phyloP scores from a whole-genome alignment of 2,329 filamentous ascomycete genomes.

The Fusarium abutilonis region DNA sequence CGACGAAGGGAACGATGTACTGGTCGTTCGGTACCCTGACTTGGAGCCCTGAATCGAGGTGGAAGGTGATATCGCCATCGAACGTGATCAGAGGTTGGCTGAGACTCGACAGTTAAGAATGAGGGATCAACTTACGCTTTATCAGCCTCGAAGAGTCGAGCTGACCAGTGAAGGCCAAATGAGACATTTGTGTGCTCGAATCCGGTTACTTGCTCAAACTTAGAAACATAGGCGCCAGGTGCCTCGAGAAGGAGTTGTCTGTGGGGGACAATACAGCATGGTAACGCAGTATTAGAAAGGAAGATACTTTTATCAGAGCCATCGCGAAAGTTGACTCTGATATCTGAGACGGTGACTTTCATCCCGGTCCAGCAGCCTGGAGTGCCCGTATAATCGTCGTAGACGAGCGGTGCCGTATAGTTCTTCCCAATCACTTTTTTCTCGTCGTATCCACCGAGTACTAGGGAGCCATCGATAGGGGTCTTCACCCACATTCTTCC shows the following conservation, averaged over 20 bases:
- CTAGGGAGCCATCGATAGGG: constrained; percentile 45
- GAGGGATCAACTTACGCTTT: constrained; percentile 15
- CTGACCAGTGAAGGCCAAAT: constrained; percentile 33
- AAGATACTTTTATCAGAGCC: constrained; percentile 45
- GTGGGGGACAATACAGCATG: constrained; percentile 47
- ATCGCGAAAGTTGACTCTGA: constrained; percentile 43
- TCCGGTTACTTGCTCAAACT: constrained; percentile 36
- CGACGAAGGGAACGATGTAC: constrained; percentile 44
- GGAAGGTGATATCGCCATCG: constrained; percentile 46
- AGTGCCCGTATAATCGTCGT: constrained; percentile 31
- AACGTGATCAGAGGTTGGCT: constrained; percentile 32
- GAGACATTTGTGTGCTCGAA: constrained; percentile 15
- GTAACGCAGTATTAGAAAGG: constrained; percentile 37
- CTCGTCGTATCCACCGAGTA: constrained; percentile 50
- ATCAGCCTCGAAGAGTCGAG: constrained; percentile 31
- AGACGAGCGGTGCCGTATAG: constrained; percentile 41
- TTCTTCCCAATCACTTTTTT: constrained; percentile 46
- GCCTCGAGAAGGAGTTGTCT: constrained; percentile 46
- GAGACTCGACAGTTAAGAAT: not conserved
- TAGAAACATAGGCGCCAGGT: constrained; percentile 27
- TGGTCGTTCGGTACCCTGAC: constrained; percentile 47
- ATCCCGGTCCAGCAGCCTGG: constrained; percentile 36
- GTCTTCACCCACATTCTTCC: constrained; percentile 47
- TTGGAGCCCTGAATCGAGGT: constrained; percentile 42
- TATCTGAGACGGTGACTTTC: constrained; percentile 36